Percentiles rank a stretch among this genome's conserved stretches.
Evolutionary conservation across 805 yeast genomes (phyloP).

Genomic region (Metschnikowia henanensis): DNA sequence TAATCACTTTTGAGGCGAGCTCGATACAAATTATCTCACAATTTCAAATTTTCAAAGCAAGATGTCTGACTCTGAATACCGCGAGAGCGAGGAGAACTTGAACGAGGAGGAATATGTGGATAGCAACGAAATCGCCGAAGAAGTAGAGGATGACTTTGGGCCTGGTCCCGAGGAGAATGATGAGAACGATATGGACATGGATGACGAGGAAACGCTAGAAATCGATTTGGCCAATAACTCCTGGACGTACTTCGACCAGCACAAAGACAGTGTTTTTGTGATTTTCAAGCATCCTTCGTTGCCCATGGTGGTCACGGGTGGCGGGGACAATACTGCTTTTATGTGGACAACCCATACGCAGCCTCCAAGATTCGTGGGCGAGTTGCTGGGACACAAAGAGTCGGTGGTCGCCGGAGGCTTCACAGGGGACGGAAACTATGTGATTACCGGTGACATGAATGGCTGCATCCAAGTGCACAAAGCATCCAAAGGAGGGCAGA

Average conservation of each 20-base stretch:
- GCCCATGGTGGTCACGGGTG: constrained; percentile 90
- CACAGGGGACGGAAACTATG: constrained; percentile 75
- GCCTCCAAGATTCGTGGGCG: constrained; percentile 79
- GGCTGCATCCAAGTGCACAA: constrained; percentile 79
- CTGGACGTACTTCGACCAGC: constrained; percentile 84
- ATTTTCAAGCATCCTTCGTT: constrained; percentile 81
- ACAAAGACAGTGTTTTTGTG: constrained; percentile 82
- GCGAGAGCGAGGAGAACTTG: constrained; percentile 12
- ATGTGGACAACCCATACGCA: constrained; percentile 90
- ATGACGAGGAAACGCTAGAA: constrained; percentile 51
- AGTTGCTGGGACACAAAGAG: constrained; percentile 81
- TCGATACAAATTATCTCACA: too few relatives aligned
- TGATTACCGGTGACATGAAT: constrained; percentile 93
- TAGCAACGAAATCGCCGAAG: constrained; percentile 45
- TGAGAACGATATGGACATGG: constrained; percentile 41
- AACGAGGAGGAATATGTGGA: constrained; percentile 37
- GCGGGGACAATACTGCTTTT: constrained; percentile 88
- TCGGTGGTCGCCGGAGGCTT: constrained; percentile 85
- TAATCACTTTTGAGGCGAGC: constrained; percentile 1
- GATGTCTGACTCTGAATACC: constrained; percentile 16
- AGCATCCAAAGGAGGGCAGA: constrained; percentile 73
- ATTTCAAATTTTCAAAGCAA: too few relatives aligned
- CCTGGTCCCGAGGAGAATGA: constrained; percentile 41
- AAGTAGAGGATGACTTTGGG: constrained; percentile 25
- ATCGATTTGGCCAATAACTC: constrained; percentile 91